Conservation (phyloP, 2,329 filamentous ascomycete genomes). For the Ophiostoma ulmi region DNA sequence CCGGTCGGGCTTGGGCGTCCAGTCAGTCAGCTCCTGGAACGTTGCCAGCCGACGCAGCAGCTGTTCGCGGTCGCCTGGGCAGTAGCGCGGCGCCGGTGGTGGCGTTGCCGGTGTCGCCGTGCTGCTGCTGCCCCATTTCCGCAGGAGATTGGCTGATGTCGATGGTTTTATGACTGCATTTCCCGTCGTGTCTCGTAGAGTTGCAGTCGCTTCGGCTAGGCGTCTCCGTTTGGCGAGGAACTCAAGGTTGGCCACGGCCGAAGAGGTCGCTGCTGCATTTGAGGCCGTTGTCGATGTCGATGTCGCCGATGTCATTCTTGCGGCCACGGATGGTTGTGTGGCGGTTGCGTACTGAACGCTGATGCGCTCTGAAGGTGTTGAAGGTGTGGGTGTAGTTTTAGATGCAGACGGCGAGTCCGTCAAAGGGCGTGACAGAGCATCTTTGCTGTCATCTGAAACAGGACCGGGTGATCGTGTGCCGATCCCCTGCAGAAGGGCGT, state of each 20-base stretch:
- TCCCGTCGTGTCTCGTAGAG: constrained; percentile 29
- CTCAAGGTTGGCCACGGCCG: constrained; percentile 34
- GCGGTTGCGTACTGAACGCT: not conserved
- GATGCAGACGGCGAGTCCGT: not conserved
- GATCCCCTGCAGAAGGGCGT: constrained; percentile 64
- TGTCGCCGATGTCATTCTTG: not conserved
- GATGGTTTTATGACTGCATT: constrained; percentile 13
- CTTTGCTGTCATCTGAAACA: constrained; percentile 35
- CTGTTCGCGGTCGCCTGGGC: constrained; percentile 76
- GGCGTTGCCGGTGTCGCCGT: constrained; percentile 17
- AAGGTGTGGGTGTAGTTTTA: not conserved
- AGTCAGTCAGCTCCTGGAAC: constrained; percentile 85
- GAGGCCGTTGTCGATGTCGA: too few species aligned
- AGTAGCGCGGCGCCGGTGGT: constrained; percentile 61
- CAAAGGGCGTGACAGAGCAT: constrained; percentile 16
- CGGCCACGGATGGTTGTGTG: not conserved
- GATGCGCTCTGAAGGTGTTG: not conserved
- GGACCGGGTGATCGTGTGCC: constrained; percentile 47
- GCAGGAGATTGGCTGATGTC: not conserved
- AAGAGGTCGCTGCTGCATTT: constrained; percentile 7
- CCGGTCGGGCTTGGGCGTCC: constrained; percentile 83
- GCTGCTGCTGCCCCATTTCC: constrained; percentile 11
- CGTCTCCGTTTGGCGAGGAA: constrained; percentile 51
- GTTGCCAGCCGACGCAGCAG: constrained; percentile 78
- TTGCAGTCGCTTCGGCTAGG: constrained; percentile 36